Conservation (phyloP, 2,329 filamentous ascomycete species). For the Emergomyces orientalis region DNA sequence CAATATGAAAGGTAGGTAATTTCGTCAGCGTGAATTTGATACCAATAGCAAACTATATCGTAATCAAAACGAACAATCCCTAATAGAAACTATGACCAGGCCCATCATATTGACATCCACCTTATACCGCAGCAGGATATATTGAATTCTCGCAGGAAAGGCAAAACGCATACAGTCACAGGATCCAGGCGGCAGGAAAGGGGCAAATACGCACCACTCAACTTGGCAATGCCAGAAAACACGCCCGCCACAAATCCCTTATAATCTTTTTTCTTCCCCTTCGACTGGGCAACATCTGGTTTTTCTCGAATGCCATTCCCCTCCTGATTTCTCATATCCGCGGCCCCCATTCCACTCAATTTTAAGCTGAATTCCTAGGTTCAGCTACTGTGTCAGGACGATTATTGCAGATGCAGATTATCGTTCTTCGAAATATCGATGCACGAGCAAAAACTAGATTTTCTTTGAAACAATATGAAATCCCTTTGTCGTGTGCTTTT, state of each 20-base stretch:
- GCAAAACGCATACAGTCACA: too few relatives aligned
- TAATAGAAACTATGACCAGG: background rate
- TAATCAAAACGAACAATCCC: background rate
- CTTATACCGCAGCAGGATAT: background rate
- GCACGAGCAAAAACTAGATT: too few relatives aligned
- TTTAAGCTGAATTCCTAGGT: background rate
- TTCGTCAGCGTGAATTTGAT: slow-evolving; percentile 5
- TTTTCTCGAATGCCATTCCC: background rate
- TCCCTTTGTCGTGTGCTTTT: too few relatives aligned
- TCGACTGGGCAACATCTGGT: background rate
- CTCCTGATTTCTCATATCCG: background rate
- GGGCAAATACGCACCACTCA: slow-evolving; percentile 53
- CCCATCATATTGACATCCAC: background rate
- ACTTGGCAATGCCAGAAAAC: slow-evolving; percentile 86
- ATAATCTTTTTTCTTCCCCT: slow-evolving; percentile 50
- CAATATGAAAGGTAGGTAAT: background rate
- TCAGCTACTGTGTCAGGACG: background rate
- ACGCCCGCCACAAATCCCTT: slow-evolving; percentile 97
- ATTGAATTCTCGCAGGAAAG: background rate
- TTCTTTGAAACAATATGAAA: too few relatives aligned
- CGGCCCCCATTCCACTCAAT: background rate
- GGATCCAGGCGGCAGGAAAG: background rate
- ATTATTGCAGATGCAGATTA: too few relatives aligned
- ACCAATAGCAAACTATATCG: background rate
- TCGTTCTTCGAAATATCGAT: background rate